Evolutionary conservation across 305 asterid species (phyloP).

Genomic region (Solanum aculeatissimum): DNA sequence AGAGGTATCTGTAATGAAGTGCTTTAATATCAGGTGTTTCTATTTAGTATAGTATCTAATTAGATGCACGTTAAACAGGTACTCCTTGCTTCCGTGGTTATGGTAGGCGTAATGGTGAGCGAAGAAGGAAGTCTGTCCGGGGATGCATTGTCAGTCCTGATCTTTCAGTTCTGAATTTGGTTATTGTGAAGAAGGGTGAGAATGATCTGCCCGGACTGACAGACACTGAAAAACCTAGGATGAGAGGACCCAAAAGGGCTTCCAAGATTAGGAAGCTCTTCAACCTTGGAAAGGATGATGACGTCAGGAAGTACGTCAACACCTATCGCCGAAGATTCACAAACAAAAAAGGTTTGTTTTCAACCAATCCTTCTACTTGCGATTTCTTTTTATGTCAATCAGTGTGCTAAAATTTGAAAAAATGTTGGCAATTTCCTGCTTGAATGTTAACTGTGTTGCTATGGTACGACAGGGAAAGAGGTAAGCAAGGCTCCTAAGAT

Average conservation of each 20-base stretch:
- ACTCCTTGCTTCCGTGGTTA: slow-evolving; percentile 33
- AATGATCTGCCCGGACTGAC: slow-evolving; percentile 30
- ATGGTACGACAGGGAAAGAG: slow-evolving; percentile 15
- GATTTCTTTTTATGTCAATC: background rate
- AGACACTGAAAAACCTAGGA: slow-evolving; percentile 26
- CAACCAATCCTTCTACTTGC: background rate
- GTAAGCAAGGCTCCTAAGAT: slow-evolving; percentile 32
- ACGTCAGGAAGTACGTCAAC: slow-evolving; percentile 29
- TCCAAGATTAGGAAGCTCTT: slow-evolving; percentile 32
- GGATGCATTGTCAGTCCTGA: slow-evolving; percentile 34
- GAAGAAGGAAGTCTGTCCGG: slow-evolving; percentile 30
- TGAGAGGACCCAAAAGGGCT: slow-evolving; percentile 41
- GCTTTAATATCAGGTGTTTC: background rate
- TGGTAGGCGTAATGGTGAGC: slow-evolving; percentile 26
- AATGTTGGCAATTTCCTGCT: background rate
- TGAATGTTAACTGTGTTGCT: background rate
- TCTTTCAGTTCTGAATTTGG: slow-evolving; percentile 24
- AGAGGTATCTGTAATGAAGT: slow-evolving; percentile 8
- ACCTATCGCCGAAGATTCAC: slow-evolving; percentile 25
- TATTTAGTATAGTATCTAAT: background rate
- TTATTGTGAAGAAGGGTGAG: slow-evolving; percentile 31
- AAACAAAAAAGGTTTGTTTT: slow-evolving; percentile 13
- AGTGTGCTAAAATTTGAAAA: too few species aligned
- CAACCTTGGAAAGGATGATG: slow-evolving; percentile 27
- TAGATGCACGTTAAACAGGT: slow-evolving; percentile 8